These are phyloP conservation scores for Datura wrightii DNA, from an alignment of 257 asterid genomes.

Conservation along the genomic window DNA sequence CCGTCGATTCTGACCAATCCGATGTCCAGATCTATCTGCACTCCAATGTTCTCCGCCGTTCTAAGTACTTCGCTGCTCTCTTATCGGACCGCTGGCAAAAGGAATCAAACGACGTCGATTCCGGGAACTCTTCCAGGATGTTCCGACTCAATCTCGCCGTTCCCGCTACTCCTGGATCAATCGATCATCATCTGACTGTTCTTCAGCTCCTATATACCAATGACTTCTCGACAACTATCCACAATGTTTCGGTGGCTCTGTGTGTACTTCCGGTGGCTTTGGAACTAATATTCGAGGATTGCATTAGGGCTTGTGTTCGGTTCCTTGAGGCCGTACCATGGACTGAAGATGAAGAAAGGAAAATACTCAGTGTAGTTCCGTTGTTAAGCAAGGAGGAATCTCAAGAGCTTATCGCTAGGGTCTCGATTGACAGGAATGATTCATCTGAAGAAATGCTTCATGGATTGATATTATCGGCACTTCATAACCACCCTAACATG, in stretches of 20 bases:
- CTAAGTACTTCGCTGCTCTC: slow-evolving; percentile 65
- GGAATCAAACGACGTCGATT: slow-evolving; percentile 34
- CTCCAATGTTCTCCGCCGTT: slow-evolving; percentile 60
- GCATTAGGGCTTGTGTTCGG: slow-evolving; percentile 71
- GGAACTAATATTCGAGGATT: slow-evolving; percentile 85
- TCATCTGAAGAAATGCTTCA: slow-evolving; percentile 85
- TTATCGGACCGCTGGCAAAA: slow-evolving; percentile 79
- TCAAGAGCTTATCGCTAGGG: slow-evolving; percentile 71
- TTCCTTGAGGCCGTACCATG: slow-evolving; percentile 96
- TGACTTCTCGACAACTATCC: slow-evolving; percentile 54
- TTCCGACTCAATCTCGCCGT: slow-evolving; percentile 52
- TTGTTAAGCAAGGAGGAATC: slow-evolving; percentile 64
- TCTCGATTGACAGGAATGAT: slow-evolving; percentile 54
- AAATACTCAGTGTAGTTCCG: slow-evolving; percentile 63
- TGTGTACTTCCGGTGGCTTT: slow-evolving; percentile 78
- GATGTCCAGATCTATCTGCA: slow-evolving; percentile 70
- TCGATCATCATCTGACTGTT: slow-evolving; percentile 52
- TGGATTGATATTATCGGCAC: slow-evolving; percentile 70
- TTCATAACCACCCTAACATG: slow-evolving; percentile 70
- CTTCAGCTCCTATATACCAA: slow-evolving; percentile 66
- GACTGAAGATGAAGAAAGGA: slow-evolving; percentile 88
- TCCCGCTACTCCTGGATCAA: slow-evolving; percentile 49
- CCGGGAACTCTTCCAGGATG: slow-evolving; percentile 37
- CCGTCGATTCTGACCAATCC: slow-evolving; percentile 41
- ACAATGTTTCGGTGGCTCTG: slow-evolving; percentile 55